phyloP scores from a whole-genome alignment of 2,329 filamentous ascomycete species.

The Diaporthe caulivora region DNA sequence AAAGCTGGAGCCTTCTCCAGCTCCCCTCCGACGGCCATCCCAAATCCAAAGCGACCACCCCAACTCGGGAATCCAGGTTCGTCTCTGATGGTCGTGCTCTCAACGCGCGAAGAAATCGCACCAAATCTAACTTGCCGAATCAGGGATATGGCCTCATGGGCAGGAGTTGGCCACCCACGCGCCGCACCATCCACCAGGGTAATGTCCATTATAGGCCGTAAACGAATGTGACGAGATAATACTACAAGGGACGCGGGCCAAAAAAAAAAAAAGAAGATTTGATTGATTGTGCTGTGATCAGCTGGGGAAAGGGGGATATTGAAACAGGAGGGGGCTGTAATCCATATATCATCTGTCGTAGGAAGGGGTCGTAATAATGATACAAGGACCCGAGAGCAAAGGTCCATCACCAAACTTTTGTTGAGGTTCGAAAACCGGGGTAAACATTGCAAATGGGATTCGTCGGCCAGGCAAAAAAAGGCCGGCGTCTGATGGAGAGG shows the following conservation, averaged over 20 bases:
- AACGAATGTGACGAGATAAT: constrained; percentile 33
- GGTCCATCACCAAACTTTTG: constrained; percentile 35
- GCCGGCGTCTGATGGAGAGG: constrained; percentile 26
- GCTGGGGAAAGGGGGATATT: constrained; percentile 12
- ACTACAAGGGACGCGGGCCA: constrained; percentile 29
- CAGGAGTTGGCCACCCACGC: neutral
- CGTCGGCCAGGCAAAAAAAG: neutral
- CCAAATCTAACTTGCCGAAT: neutral
- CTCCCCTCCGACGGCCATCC: neutral
- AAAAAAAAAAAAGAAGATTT: constrained; percentile 6
- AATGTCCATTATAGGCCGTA: constrained; percentile 29
- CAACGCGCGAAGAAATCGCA: neutral
- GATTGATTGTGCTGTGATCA: constrained; percentile 28
- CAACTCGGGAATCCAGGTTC: neutral
- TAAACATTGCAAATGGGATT: neutral
- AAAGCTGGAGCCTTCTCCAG: constrained; percentile 8
- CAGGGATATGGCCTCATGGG: neutral
- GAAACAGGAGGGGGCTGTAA: constrained; percentile 27
- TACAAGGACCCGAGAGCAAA: constrained; percentile 31
- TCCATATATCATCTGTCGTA: constrained; percentile 35
- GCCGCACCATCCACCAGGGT: neutral
- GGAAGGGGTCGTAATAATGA: constrained; percentile 32
- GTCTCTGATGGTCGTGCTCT: neutral
- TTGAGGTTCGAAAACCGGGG: constrained; percentile 17
- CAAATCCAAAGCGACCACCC: neutral